Percentiles rank a stretch among this genome's conserved stretches.
Conservation (phyloP, 805 yeast genomes). For the Starmerella etchellsii region DNA sequence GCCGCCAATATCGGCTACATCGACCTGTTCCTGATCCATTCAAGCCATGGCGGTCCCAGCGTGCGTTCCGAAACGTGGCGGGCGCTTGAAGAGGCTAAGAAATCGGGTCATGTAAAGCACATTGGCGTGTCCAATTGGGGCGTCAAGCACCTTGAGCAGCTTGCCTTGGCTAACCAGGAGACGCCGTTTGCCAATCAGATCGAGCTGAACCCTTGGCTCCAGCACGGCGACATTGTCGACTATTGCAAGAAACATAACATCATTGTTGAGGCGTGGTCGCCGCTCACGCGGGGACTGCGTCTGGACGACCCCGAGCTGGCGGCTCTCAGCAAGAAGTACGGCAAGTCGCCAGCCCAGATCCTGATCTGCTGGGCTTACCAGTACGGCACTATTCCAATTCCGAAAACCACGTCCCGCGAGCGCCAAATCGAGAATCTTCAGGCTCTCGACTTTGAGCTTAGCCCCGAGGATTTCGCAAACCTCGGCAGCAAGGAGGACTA, state of each 20-base stretch:
- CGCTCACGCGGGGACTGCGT: slow-evolving; percentile 56
- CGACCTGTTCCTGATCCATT: slow-evolving; percentile 55
- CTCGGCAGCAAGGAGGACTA: slow-evolving; percentile 25
- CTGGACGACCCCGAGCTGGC: slow-evolving; percentile 27
- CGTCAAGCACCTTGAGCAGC: slow-evolving; percentile 40
- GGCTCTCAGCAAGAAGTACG: slow-evolving; percentile 30
- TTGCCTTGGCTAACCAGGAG: slow-evolving; percentile 29
- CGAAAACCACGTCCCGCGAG: slow-evolving; percentile 49
- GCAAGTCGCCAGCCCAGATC: slow-evolving; percentile 34
- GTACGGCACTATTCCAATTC: slow-evolving; percentile 48
- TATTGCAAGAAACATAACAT: slow-evolving; percentile 44
- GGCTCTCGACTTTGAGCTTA: slow-evolving; percentile 36
- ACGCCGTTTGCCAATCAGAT: slow-evolving; percentile 68
- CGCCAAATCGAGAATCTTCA: slow-evolving; percentile 46
- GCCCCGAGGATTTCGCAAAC: slow-evolving; percentile 21
- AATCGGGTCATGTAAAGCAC: slow-evolving; percentile 35
- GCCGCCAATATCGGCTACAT: slow-evolving; percentile 48
- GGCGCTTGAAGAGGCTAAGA: slow-evolving; percentile 46
- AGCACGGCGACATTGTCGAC: slow-evolving; percentile 47
- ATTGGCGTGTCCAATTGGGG: slow-evolving; percentile 61
- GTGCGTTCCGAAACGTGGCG: slow-evolving; percentile 38
- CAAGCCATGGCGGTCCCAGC: slow-evolving; percentile 27
- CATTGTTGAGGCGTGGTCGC: slow-evolving; percentile 62
- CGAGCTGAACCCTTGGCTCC: slow-evolving; percentile 78
- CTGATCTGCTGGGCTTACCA: slow-evolving; percentile 39